phyloP scores from a whole-genome alignment of 2,329 filamentous ascomycete genomes.

The Emmonsia crescens region DNA sequence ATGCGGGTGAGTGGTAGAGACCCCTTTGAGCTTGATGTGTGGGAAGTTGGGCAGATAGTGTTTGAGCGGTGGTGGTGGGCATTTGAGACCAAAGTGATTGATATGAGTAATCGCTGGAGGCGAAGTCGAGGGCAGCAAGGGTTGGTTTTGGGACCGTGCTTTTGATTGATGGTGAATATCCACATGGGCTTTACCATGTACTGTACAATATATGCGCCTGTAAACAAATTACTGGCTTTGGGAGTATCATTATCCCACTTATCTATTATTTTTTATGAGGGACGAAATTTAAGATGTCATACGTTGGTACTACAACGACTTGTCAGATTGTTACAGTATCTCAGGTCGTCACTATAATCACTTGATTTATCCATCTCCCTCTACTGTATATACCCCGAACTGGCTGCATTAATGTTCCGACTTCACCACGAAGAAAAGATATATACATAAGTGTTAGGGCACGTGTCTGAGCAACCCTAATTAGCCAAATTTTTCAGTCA shows the following conservation, averaged over 20 bases:
- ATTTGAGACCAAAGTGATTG: constrained; percentile 45
- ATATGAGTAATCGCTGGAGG: constrained; percentile 44
- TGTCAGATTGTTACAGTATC: background rate
- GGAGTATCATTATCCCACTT: background rate
- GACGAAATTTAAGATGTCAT: background rate
- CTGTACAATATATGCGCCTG: background rate
- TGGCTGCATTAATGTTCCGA: too few species aligned
- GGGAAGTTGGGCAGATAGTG: constrained; percentile 50
- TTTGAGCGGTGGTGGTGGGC: constrained; percentile 53
- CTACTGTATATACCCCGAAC: too few species aligned
- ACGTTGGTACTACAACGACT: background rate
- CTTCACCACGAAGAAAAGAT: too few species aligned
- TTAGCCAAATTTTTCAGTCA: too few species aligned
- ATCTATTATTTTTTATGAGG: background rate
- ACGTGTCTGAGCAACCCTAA: too few species aligned
- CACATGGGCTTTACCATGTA: background rate
- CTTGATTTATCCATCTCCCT: background rate
- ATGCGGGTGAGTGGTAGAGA: constrained; percentile 41
- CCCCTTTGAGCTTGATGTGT: constrained; percentile 39
- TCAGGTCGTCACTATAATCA: background rate
- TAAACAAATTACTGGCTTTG: background rate
- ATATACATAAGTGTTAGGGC: too few species aligned
- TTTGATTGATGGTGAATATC: background rate
- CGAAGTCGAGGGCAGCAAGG: constrained; percentile 33
- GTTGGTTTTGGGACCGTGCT: constrained; percentile 9